Evolutionary conservation across 805 yeast genomes (phyloP), one percentile per base, ranked within the genome.

Genomic region (Saccharomycopsis babjevae): DNA sequence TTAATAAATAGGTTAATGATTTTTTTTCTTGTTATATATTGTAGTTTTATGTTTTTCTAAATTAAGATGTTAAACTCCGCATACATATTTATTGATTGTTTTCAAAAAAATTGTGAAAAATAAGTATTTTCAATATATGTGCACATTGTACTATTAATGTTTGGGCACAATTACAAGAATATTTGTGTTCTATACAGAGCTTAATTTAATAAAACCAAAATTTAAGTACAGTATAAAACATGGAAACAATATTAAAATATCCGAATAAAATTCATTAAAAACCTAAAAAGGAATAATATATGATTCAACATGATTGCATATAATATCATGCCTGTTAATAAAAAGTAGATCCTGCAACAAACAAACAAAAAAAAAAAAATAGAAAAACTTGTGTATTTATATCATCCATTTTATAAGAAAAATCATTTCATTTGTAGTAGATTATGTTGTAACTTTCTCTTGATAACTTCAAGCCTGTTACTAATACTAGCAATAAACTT

Each of bases 401-500:
- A 10, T 40, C 11, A 18, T 40, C 38, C 38, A 40, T 32, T 22
- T 16, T 10, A 46, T n/a, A 40, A n/a, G 18, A 13, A 46, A 7
- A 28, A 25, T 46, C 16, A 46, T 22, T 46, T 46, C 52, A 46
- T 46, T 46, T 46, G 52, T 46, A 46, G 22, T 25, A 46, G 28
- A 25, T 46, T 46, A 15, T 46, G 52, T 46, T 46, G 52, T 25
- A 46, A 18, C 77, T 86, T 89, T 68, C 76, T 78, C 70, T 86
- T 80, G 68, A 92, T 77, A 11, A 86, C 83, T n/a, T 82, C 79
- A 66, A 93, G 77, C 64, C 98, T 78, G 66, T 83, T 86, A 16
- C 93, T 89, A 65, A 93, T 90, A 71, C 96, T 86, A 60, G 82
- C 81, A 66, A 91, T 86, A 69, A 92, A 89, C 71, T 84, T 84